Base-by-base conservation (phyloP, 176 grass and related monocot genomes). In the Bromus sterilis region DNA sequence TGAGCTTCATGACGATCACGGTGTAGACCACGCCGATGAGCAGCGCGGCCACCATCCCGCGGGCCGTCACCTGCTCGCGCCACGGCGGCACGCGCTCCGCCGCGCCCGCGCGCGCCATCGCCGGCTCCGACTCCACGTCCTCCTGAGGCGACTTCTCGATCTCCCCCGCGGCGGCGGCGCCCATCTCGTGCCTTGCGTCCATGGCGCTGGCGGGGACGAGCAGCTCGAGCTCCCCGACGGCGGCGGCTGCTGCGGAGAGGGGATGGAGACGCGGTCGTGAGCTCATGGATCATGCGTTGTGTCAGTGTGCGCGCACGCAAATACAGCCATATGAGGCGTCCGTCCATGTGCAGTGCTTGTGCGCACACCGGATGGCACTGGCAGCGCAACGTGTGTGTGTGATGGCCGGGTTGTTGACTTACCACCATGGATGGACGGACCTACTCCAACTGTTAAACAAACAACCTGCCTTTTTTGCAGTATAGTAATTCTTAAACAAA, bases 1-100 rank as follows among this genome's bases (percentile, higher is more conserved):
- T 91, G 9, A 99, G 84, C 85, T 99, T 99, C 93, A 95, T 99
- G 21, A 93, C 89, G 74, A 99, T 95, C 60, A 99, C 96, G 30
- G 82, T 91, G 93, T 93, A 95, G 36, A 99, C 88, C 11, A 91
- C 58, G 78, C 96, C 96, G 12, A 99, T 91, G 11, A 80, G 69
- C 56, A 89, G 60, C 59, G 91, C 92, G 1, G 91, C 87, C 14
- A 95, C 89, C 10, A 99, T 66, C 2, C 96, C 96, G 25, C 96
- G 88, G 14, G 18, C 20, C 7, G 96, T 99, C 8, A 99, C 71
- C 82, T 99, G 96, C 79, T 89, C 86, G 4, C 78, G 86, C 96
- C 96, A 99, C 59, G 93, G 96, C 12, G 89, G 91, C 11, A 99
- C 26, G 82, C 86, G 80, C 76, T 85, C 86, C 61, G 83, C 78